Evolutionary conservation across 495 filamentous ascomycete genomes (phyloP), one percentile per base, ranked within the genome.

Genomic region (Aspergillus coremiiformis): DNA sequence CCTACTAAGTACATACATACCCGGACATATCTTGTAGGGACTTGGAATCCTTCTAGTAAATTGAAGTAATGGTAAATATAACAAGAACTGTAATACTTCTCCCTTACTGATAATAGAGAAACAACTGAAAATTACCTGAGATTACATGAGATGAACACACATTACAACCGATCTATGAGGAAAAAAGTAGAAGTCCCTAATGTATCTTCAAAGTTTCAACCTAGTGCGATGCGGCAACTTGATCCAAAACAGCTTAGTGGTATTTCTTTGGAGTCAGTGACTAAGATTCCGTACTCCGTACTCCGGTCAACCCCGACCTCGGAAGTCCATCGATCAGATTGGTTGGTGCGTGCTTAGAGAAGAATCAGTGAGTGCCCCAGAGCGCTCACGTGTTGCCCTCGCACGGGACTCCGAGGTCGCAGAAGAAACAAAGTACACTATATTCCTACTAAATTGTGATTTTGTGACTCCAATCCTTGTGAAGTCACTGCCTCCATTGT

Each of bases 261-360:
- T 51, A 51, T 8, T 29, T 14, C 12, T 35, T 17, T 17, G 37
- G 37, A 41, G 37, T 41, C 37, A 41, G 37, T 41, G 37, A 19
- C 17, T 41, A n/a, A n/a, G n/a, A 41, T 17, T 41, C 37, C 37
- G 37, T 41, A 20, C 37, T 7, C 5, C 21, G 9, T 8, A 5
- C 35, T 46, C 68, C 65, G 70, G 56, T 69, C 68, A 69, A 44
- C 46, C 56, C 65, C 63, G 61, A 65, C 57, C 59, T 66, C 62
- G 61, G 64, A 60, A 56, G 32, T 51, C 46, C 44, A n/a, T 27
- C 8, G 19, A 41, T 6, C 21, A 41, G n/a, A n/a, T n/a, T n/a
- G n/a, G n/a, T n/a, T n/a, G n/a, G n/a, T n/a, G n/a, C n/a, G n/a
- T n/a, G n/a, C n/a, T n/a, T n/a, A n/a, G n/a, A n/a, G n/a, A n/a